phyloP scores from a whole-genome alignment of 805 yeast species.

The Zygotorulaspora florentina region DNA sequence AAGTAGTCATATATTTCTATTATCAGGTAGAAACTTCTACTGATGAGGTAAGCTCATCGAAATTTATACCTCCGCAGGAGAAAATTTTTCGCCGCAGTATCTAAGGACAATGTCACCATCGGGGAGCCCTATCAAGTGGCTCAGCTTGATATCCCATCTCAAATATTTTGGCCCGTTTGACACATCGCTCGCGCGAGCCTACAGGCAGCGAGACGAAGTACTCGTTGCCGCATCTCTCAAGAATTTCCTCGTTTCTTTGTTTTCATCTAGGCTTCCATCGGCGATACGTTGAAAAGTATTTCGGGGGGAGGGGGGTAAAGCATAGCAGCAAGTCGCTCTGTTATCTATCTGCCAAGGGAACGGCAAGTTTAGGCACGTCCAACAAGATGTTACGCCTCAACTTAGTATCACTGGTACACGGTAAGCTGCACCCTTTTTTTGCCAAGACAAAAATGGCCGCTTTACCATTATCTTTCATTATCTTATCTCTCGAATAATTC shows the following conservation, averaged over 20 bases:
- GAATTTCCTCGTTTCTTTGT: not conserved
- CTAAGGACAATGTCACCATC: not conserved
- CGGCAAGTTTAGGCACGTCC: too few relatives aligned
- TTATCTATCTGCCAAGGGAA: too few relatives aligned
- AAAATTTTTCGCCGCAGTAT: not conserved
- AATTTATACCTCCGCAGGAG: slow-evolving; percentile 5
- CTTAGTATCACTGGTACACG: too few relatives aligned
- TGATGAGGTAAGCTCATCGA: not conserved
- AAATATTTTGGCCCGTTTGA: not conserved
- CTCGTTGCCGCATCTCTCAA: not conserved
- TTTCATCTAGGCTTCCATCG: not conserved
- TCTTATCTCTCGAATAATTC: too few relatives aligned
- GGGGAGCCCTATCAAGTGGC: not conserved
- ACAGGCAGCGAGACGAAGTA: too few relatives aligned
- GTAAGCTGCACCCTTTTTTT: too few relatives aligned
- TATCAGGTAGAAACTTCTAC: not conserved
- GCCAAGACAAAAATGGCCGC: too few relatives aligned
- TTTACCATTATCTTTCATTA: too few relatives aligned
- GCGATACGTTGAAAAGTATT: not conserved
- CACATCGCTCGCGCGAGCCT: not conserved
- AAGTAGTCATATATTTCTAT: not conserved
- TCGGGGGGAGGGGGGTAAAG: not conserved
- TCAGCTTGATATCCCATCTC: not conserved
- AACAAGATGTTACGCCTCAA: too few relatives aligned
- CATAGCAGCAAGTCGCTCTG: too few relatives aligned